Conservation (phyloP, 257 asterid species). For the Solanum clarkiae region DNA sequence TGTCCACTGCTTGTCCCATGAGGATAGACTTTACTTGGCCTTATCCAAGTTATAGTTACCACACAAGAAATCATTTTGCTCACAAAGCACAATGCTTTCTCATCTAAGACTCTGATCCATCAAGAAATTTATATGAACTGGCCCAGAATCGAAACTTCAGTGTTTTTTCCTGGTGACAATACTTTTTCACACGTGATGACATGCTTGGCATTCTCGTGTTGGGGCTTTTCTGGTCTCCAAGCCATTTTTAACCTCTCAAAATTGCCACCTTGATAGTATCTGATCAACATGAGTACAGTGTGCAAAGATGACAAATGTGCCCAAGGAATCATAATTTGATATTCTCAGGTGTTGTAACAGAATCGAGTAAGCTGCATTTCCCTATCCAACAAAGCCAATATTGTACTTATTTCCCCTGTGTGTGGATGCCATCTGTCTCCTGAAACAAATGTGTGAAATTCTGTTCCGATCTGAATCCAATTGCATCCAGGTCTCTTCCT, state of each 20-base stretch:
- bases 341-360: not conserved
- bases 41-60: not conserved
- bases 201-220: not conserved
- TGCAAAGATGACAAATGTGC: not conserved
- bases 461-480: conserved; percentile 16
- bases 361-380: not conserved
- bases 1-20: not conserved
- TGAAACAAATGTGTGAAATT: conserved; percentile 12
- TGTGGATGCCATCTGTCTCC: conserved; percentile 8
- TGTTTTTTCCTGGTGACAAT: not conserved
- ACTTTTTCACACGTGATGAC: not conserved
- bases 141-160: not conserved
- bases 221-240: not conserved
- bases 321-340: not conserved
- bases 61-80: not conserved
- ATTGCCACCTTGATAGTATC: not conserved
- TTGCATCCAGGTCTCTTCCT: conserved; percentile 17
- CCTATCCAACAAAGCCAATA: conserved; percentile 2
- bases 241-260: not conserved
- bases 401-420: conserved; percentile 5
- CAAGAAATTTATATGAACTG: not conserved
- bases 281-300: not conserved
- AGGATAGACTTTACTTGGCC: not conserved
- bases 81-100: not conserved
- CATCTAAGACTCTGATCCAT: not conserved